Evolutionary conservation across 2,329 filamentous ascomycete genomes (phyloP), one percentile per base, ranked within the genome.

Genomic region (Colletotrichum australisinense): DNA sequence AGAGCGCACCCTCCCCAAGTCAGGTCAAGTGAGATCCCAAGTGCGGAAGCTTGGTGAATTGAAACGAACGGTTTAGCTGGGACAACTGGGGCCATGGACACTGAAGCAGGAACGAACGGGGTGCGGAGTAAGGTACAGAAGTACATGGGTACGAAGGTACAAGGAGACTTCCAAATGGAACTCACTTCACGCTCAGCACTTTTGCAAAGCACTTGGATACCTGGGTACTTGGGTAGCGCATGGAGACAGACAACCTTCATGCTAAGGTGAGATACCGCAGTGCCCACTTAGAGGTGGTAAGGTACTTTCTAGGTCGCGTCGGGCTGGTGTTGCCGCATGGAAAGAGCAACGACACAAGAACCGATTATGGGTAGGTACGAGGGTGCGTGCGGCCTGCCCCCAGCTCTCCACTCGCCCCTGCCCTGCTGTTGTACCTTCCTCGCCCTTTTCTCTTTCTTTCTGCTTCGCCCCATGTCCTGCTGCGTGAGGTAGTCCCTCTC

Each of bases 61-160:
- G 70, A 73, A 73, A 73, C 70, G 70, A 73, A 73, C 70, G 67
- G 67, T 52, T 70, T 70, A 62, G 70, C 67, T 73, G 70, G 67
- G 70, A 73, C 60, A 56, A 57, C 38, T 38, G 58, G 53, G 69
- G 49, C 65, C 53, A 60, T 73, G 65, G 35, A 62, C 71, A 35
- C 71, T 74, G 68, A 73, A 38, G 67, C 71, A 72, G 68, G 69
- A 67, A 72, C 67, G 69, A 67, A 72, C 63, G 28, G 63, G 58
- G 57, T 59, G 32, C 42, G 22, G 38, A 26, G 63, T 35, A 57
- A 55, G 46, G 52, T 55, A 62, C 22, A 38, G 19, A 9, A 59
- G 24, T 60, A 67, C 55, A 46, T 58, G 38, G 67, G 53, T 66
- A 70, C 62, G 42, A 26, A 26, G 38, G 26, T 28, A 63, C 38